Conservation (phyloP, 306 rosid genomes). For the Amphicarpaea edgeworthii region DNA sequence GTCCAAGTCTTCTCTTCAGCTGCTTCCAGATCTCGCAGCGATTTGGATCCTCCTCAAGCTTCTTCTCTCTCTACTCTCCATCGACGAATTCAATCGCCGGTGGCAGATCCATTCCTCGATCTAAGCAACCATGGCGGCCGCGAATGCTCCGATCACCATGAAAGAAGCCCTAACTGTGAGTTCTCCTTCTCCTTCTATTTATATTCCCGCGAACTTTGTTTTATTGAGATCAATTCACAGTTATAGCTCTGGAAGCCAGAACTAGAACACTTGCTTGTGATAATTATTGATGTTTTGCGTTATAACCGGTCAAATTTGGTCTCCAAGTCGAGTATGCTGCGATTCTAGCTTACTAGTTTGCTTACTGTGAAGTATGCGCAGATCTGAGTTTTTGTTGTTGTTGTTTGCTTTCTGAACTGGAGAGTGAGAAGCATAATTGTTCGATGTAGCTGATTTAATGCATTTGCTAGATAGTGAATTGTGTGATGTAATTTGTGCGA, state of each 20-base stretch:
- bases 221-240: constrained; percentile 42
- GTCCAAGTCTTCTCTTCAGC: constrained; percentile 55
- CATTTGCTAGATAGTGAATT: constrained; percentile 19
- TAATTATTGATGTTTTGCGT: not conserved
- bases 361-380: constrained; percentile 31
- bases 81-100: constrained; percentile 40
- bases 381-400: constrained; percentile 53
- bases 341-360: constrained; percentile 27
- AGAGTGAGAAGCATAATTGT: constrained; percentile 8
- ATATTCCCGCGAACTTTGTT: not conserved
- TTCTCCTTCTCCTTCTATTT: constrained; percentile 40
- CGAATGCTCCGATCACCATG: constrained; percentile 99
- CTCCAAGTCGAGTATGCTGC: constrained; percentile 19
- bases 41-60: constrained; percentile 54
- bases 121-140: constrained; percentile 90
- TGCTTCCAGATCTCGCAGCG: constrained; percentile 66
- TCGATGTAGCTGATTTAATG: constrained; percentile 24
- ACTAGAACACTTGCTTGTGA: not conserved
- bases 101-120: constrained; percentile 72
- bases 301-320: constrained; percentile 25
- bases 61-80: constrained; percentile 20
- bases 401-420: constrained; percentile 49
- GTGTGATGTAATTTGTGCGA: constrained; percentile 50
- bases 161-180: constrained; percentile 89
- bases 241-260: constrained; percentile 11